Evolutionary conservation across 352 stramenopile species (phyloP).

Genomic region (Globisporangium nunn): DNA sequence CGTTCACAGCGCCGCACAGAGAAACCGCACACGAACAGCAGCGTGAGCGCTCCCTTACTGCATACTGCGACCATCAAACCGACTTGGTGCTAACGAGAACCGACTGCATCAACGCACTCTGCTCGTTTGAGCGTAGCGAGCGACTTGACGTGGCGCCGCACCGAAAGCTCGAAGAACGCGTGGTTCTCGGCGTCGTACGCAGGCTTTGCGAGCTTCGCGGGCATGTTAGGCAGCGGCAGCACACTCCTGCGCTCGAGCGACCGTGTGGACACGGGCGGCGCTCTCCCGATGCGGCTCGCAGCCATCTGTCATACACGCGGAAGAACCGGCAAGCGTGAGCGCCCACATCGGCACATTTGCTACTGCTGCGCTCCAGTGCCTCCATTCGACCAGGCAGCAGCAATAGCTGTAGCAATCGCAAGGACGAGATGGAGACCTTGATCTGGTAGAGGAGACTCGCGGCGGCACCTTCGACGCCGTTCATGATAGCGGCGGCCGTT

Average conservation of each 20-base stretch:
- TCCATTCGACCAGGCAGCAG: too few relatives aligned
- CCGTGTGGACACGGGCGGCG: constrained; percentile 42
- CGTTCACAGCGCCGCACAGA: too few relatives aligned
- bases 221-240: constrained; percentile 53
- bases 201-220: constrained; percentile 48
- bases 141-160: constrained; percentile 54
- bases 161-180: constrained; percentile 59
- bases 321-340: background rate
- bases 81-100: background rate
- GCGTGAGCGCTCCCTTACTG: background rate
- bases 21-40: background rate
- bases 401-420: too few relatives aligned
- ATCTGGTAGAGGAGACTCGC: constrained; percentile 85
- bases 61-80: background rate
- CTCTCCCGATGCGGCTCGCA: constrained; percentile 33
- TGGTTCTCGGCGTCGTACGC: constrained; percentile 49
- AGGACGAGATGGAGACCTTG: constrained; percentile 30
- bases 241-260: constrained; percentile 38
- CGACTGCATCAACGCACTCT: constrained; percentile 25
- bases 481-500: constrained; percentile 76
- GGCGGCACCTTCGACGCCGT: constrained; percentile 44
- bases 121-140: constrained; percentile 33
- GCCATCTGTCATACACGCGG: constrained; percentile 23
- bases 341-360: background rate
- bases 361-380: background rate